Percentiles rank a stretch among this genome's conserved stretches.
These are phyloP conservation scores for Vachellia pachyceras DNA, from an alignment of 306 rosid genomes.

Conservation along the genomic window DNA sequence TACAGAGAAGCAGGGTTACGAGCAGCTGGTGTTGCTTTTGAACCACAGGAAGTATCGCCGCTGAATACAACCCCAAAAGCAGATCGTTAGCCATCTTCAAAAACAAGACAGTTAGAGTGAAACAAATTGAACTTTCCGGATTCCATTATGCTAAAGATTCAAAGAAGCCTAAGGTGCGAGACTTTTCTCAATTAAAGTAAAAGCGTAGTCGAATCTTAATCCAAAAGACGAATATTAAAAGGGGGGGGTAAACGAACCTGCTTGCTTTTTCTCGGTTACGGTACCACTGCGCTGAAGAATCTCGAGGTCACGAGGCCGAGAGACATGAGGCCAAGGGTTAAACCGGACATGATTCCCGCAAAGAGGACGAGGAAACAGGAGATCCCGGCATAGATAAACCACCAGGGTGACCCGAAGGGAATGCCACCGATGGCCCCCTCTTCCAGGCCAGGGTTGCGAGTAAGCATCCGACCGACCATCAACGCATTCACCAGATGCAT, in stretches of 20 bases:
- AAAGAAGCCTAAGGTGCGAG: background rate
- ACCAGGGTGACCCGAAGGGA: conserved; percentile 66
- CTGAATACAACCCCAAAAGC: conserved; percentile 46
- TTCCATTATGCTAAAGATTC: background rate
- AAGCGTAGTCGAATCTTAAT: background rate
- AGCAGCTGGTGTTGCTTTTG: conserved; percentile 96
- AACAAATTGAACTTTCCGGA: background rate
- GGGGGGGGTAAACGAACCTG: conserved; percentile 47
- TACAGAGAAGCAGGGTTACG: conserved; percentile 91
- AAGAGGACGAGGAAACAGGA: conserved; percentile 72
- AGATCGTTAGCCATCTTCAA: background rate
- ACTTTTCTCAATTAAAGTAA: background rate
- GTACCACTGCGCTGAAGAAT: conserved; percentile 92
- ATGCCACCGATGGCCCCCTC: conserved; percentile 33
- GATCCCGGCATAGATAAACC: conserved; percentile 78
- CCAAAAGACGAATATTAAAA: background rate
- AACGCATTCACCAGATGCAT: conserved; percentile 58
- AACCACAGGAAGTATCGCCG: conserved; percentile 88
- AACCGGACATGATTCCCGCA: conserved; percentile 98
- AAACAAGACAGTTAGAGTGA: background rate
- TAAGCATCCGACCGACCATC: conserved; percentile 60
- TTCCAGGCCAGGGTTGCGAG: conserved; percentile 52
- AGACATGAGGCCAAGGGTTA: conserved; percentile 97
- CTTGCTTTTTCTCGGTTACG: conserved; percentile 80
- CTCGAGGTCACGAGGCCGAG: conserved; percentile 97